A percentile compares a stretch with the other conserved stretches of the same genome.
These are phyloP conservation scores for Aleurites moluccanus DNA, from an alignment of 441 rosid species.

Conservation along the genomic window DNA sequence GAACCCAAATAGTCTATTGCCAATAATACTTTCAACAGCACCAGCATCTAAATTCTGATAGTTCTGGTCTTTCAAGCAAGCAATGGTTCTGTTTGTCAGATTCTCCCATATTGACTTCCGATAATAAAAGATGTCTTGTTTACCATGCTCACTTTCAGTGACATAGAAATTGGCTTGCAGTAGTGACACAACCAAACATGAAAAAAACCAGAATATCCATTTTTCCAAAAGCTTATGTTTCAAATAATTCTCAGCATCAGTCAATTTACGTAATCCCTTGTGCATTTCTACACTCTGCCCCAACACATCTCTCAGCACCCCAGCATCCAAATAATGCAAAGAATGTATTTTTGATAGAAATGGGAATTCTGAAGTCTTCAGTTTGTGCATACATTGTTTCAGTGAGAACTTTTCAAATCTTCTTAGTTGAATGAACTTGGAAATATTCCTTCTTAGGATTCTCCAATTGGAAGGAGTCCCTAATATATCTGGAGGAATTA, in stretches of 20 bases:
- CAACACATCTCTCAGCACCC: slow-evolving; percentile 22
- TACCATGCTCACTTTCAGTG: slow-evolving; percentile 79
- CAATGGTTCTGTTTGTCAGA: slow-evolving; percentile 41
- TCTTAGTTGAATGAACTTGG: slow-evolving; percentile 61
- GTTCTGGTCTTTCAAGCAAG: slow-evolving; percentile 41
- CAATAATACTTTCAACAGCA: slow-evolving; percentile 43
- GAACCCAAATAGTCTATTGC: slow-evolving; percentile 53
- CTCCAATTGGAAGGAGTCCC: slow-evolving; percentile 75
- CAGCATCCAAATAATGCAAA: slow-evolving; percentile 28
- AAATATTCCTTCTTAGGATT: slow-evolving; percentile 59
- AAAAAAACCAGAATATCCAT: slow-evolving; percentile 89
- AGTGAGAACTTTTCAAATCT: slow-evolving; percentile 70
- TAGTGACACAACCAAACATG: slow-evolving; percentile 62
- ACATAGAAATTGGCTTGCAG: slow-evolving; percentile 73
- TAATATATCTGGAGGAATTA: slow-evolving; percentile 71
- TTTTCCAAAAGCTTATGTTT: slow-evolving; percentile 47
- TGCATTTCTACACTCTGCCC: slow-evolving; percentile 18
- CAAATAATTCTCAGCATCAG: slow-evolving; percentile 26
- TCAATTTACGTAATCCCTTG: slow-evolving; percentile 26
- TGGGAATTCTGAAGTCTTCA: slow-evolving; percentile 54
- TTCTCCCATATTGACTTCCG: slow-evolving; percentile 67
- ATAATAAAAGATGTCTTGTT: slow-evolving; percentile 61
- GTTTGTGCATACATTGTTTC: slow-evolving; percentile 58
- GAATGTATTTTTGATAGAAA: slow-evolving; percentile 48
- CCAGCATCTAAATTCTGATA: slow-evolving; percentile 41